Conservation (phyloP, 2,329 filamentous ascomycete genomes). For the Fusarium decemcellulare region DNA sequence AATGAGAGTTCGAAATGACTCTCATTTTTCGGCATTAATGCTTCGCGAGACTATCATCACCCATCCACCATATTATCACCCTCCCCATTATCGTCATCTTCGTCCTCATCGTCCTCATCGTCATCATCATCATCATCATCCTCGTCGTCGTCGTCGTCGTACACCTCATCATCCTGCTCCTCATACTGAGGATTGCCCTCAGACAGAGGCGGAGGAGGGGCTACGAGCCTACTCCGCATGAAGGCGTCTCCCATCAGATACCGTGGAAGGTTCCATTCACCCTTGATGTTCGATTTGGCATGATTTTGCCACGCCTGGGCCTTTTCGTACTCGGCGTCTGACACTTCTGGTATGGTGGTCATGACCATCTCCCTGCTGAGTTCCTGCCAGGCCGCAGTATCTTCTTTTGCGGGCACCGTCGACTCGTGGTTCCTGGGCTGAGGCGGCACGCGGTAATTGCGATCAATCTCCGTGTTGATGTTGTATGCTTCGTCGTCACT, state of each 20-base stretch:
- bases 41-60: too few relatives aligned
- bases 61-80: neutral
- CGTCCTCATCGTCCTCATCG: neutral
- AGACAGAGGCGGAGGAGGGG: neutral
- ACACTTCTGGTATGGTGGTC: conserved; percentile 15
- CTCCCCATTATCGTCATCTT: neutral
- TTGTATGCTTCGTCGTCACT: conserved; percentile 34
- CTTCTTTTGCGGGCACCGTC: conserved; percentile 2
- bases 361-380: conserved; percentile 15
- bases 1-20: too few relatives aligned
- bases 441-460: conserved; percentile 34
- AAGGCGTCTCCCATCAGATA: conserved; percentile 4
- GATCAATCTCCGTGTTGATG: conserved; percentile 32
- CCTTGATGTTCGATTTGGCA: neutral
- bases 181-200: conserved; percentile 1
- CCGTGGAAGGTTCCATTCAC: neutral
- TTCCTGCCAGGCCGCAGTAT: conserved; percentile 21
- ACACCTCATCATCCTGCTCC: conserved; percentile 23
- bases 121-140: neutral
- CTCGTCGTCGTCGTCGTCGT: conserved; percentile 5
- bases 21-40: too few relatives aligned
- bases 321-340: neutral
- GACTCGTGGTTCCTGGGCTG: conserved; percentile 3
- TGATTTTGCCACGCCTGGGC: conserved; percentile 9
- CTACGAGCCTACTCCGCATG: neutral